Percentiles rank a stretch among this genome's conserved stretches.
These are phyloP conservation scores for Colletotrichum camelliae DNA, from an alignment of 2,329 filamentous ascomycete species.

Conservation along the genomic window DNA sequence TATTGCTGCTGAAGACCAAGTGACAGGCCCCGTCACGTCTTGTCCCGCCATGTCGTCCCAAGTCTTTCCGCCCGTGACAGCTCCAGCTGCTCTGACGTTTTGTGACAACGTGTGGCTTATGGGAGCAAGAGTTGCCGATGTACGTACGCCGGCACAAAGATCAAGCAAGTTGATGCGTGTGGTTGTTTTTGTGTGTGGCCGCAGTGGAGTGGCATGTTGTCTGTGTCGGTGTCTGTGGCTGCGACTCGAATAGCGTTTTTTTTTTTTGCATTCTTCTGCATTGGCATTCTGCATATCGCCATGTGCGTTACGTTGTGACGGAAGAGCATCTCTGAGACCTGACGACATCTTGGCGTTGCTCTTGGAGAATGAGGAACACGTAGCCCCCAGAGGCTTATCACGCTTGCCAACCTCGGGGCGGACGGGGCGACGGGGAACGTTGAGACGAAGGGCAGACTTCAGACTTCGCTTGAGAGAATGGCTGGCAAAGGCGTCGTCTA, in stretches of 20 bases:
- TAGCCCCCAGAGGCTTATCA: neutral
- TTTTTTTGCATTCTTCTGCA: constrained; percentile 3
- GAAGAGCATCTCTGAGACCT: constrained; percentile 17
- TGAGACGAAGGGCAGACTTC: constrained; percentile 17
- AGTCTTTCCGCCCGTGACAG: constrained; percentile 6
- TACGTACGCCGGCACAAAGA: neutral
- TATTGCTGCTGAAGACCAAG: neutral
- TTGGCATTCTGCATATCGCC: constrained; percentile 8
- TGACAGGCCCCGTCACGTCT: constrained; percentile 7
- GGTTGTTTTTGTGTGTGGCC: neutral
- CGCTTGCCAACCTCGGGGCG: constrained; percentile 8
- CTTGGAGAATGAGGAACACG: neutral
- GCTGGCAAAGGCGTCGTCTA: constrained; percentile 16
- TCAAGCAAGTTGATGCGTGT: neutral
- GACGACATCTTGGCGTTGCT: neutral
- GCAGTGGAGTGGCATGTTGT: neutral
- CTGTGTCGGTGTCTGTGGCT: neutral
- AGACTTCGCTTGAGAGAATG: constrained; percentile 14
- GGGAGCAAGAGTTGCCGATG: neutral
- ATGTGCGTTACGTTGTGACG: constrained; percentile 11
- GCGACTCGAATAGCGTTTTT: neutral
- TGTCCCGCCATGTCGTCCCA: constrained; percentile 10
- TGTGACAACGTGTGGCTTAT: neutral
- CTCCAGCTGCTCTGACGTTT: constrained; percentile 7
- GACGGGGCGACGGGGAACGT: neutral